phyloP scores from a whole-genome alignment of 257 asterid species.

The Asclepias syriaca region DNA sequence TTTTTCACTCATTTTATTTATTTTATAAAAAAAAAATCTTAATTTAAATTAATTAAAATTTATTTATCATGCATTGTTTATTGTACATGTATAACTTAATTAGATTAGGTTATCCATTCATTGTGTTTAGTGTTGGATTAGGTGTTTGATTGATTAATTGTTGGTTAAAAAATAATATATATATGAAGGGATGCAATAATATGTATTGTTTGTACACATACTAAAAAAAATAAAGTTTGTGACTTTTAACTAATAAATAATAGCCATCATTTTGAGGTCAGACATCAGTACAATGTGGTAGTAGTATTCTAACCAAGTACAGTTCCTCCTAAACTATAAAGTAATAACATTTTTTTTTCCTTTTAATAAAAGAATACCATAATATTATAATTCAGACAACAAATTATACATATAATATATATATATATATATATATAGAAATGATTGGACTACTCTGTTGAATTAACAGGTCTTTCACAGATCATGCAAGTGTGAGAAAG shows the following conservation, averaged over 20 bases:
- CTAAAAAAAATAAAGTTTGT: too few species aligned
- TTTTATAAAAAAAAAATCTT: too few species aligned
- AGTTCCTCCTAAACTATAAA: conserved; percentile 1
- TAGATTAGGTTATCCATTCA: too few species aligned
- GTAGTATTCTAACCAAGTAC: not conserved
- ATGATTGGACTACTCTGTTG: not conserved
- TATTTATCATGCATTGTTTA: too few species aligned
- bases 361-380: not conserved
- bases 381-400: not conserved
- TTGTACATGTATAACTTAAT: too few species aligned
- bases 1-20: too few species aligned
- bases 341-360: not conserved
- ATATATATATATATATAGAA: not conserved
- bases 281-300: not conserved
- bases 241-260: too few species aligned
- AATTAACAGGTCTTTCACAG: not conserved
- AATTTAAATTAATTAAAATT: too few species aligned
- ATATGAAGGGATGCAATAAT: too few species aligned
- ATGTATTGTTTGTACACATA: too few species aligned
- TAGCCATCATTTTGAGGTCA: not conserved
- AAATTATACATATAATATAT: too few species aligned
- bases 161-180: not conserved
- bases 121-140: not conserved
- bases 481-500: not conserved
- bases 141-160: not conserved